A percentile compares a stretch with the other conserved stretches of the same genome.
These are phyloP conservation scores for Fusarium napiforme DNA, from an alignment of 2,329 filamentous ascomycete species.

Conservation along the genomic window DNA sequence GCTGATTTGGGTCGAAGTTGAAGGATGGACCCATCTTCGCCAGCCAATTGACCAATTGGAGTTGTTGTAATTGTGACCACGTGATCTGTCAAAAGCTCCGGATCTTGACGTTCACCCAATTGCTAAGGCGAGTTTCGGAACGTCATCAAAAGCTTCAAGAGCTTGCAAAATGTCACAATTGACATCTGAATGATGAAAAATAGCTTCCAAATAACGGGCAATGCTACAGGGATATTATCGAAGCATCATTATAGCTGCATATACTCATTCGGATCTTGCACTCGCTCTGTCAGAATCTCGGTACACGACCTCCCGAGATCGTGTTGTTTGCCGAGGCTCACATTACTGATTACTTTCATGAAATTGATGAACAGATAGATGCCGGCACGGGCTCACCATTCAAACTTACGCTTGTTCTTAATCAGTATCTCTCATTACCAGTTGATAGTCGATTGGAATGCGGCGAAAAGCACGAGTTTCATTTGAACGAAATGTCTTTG, in stretches of 20 bases:
- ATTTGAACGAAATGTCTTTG: background rate
- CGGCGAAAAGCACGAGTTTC: background rate
- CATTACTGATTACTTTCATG: background rate
- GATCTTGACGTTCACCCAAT: constrained; percentile 25
- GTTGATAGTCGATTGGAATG: background rate
- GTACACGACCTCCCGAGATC: background rate
- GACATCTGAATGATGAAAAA: accelerated
- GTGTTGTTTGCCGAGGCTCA: background rate
- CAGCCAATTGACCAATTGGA: constrained; percentile 52
- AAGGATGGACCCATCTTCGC: constrained; percentile 46
- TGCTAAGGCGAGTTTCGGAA: constrained; percentile 28
- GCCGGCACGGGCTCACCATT: background rate
- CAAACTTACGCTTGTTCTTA: accelerated
- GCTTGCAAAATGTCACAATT: background rate
- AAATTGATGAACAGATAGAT: background rate
- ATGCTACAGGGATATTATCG: no score
- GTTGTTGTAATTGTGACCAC: constrained; percentile 40
- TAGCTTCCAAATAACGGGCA: accelerated
- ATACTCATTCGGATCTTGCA: background rate
- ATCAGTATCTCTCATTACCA: background rate
- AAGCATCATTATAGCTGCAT: background rate
- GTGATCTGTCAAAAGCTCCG: constrained; percentile 45
- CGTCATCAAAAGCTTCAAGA: constrained; percentile 23
- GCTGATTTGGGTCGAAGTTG: constrained; percentile 56
- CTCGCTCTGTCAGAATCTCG: background rate